A percentile compares a stretch with the other conserved stretches of the same genome.
phyloP scores from a whole-genome alignment of 2,329 filamentous ascomycete genomes.

The Capronia coronata region DNA sequence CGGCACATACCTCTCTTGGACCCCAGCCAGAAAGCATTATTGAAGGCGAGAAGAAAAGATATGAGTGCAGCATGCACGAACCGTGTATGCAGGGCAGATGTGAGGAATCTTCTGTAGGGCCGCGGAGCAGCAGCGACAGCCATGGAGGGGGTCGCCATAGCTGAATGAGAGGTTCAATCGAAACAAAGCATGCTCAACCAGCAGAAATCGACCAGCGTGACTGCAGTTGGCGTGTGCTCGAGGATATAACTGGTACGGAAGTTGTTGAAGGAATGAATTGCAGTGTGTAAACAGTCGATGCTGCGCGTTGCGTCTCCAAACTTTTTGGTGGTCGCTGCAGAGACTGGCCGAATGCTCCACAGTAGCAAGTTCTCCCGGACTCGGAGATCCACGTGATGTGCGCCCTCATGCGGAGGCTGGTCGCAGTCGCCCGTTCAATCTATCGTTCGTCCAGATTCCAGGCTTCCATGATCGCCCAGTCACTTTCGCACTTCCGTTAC shows the following conservation, averaged over 20 bases:
- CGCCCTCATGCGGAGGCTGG: constrained; percentile 6
- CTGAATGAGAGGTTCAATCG: neutral
- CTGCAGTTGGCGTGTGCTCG: neutral
- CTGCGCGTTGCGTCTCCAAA: constrained; percentile 6
- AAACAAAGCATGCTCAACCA: constrained; percentile 11
- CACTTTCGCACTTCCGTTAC: neutral
- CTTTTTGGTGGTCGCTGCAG: constrained; percentile 6
- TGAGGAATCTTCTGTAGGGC: constrained; percentile 80
- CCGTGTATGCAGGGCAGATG: constrained; percentile 76
- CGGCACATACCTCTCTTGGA: constrained; percentile 49
- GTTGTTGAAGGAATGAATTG: neutral
- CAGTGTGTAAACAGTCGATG: neutral
- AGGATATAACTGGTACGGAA: neutral
- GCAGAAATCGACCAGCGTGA: constrained; percentile 19
- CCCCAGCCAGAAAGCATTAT: constrained; percentile 63
- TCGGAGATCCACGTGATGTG: constrained; percentile 13
- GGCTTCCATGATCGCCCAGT: constrained; percentile 10
- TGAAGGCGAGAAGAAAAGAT: constrained; percentile 65
- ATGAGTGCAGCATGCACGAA: constrained; percentile 72
- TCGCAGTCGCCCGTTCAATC: constrained; percentile 6
- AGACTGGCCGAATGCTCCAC: neutral
- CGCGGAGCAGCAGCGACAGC: constrained; percentile 28
- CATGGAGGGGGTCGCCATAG: constrained; percentile 13
- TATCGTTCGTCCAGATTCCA: constrained; percentile 1
- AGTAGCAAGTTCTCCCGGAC: neutral